Evolutionary conservation across 2,329 filamentous ascomycete species (phyloP).

Genomic region (Diaporthe destruens): DNA sequence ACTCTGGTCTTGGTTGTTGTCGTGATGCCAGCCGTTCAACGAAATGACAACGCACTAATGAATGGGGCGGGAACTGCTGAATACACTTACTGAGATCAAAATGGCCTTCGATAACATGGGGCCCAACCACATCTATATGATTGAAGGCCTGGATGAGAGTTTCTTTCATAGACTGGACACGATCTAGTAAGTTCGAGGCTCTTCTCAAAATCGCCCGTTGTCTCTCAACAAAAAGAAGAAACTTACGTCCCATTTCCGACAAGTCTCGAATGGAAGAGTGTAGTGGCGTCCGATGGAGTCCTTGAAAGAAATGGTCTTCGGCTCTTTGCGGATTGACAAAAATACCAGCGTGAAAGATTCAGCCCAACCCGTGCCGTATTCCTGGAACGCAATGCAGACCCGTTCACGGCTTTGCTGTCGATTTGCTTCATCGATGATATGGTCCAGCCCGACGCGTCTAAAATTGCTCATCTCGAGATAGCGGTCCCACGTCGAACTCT

Average conservation of each 20-base stretch:
- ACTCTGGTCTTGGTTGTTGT: not conserved
- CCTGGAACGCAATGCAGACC: slow-evolving; percentile 28
- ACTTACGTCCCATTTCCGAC: slow-evolving; percentile 31
- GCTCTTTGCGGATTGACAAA: slow-evolving; percentile 33
- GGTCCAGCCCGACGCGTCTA: not conserved
- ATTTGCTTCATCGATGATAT: slow-evolving; percentile 30
- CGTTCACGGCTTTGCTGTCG: slow-evolving; percentile 31
- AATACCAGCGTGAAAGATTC: slow-evolving; percentile 32
- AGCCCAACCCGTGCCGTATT: not conserved
- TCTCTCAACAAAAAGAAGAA: not conserved
- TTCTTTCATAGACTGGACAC: not conserved
- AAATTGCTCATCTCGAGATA: not conserved
- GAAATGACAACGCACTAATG: not conserved
- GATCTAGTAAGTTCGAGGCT: not conserved
- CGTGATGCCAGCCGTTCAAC: not conserved
- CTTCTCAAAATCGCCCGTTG: not conserved
- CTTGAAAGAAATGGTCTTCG: slow-evolving; percentile 30
- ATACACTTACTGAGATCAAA: slow-evolving; percentile 19
- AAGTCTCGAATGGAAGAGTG: slow-evolving; percentile 29
- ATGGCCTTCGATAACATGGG: slow-evolving; percentile 30
- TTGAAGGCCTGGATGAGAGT: slow-evolving; percentile 7
- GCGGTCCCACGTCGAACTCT: slow-evolving; percentile 13
- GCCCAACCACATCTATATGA: not conserved
- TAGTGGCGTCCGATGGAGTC: slow-evolving; percentile 26
- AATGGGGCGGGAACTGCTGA: no score